Evolutionary conservation across 2,329 filamentous ascomycete species (phyloP).

Genomic region (Apiospora rasikravindrae): DNA sequence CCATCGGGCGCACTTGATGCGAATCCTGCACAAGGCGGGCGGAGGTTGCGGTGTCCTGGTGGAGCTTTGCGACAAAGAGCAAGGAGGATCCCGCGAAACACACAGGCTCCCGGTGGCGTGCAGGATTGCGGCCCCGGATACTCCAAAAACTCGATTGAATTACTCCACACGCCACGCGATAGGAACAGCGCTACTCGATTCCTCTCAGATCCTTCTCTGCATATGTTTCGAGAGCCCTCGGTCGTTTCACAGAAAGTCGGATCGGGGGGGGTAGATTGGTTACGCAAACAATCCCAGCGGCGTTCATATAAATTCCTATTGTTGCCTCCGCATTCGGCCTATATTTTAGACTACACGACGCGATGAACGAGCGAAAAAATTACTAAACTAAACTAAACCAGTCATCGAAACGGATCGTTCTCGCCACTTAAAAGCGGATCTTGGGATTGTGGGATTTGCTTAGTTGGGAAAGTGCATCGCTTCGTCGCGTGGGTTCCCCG

Average conservation of each 20-base stretch:
- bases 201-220: not conserved
- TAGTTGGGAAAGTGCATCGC: not conserved
- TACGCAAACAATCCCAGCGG: not conserved
- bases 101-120: not conserved
- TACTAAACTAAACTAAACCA: not conserved
- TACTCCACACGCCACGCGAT: not conserved
- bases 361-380: not conserved
- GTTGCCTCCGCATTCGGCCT: not conserved
- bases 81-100: not conserved
- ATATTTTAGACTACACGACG: not conserved
- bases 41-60: not conserved
- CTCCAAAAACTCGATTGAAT: not conserved
- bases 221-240: too few relatives aligned
- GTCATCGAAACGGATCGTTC: slow-evolving; percentile 11
- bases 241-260: not conserved
- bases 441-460: not conserved
- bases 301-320: not conserved
- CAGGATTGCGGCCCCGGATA: not conserved
- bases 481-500: slow-evolving; percentile 6
- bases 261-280: not conserved
- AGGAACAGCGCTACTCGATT: not conserved
- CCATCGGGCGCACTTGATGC: not conserved
- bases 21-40: not conserved
- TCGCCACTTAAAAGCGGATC: slow-evolving; percentile 11
- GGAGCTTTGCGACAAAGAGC: not conserved